Evolutionary conservation across 352 stramenopile species (phyloP), one percentile per base, ranked within the genome.

Genomic region (Globisporangium emineosum): DNA sequence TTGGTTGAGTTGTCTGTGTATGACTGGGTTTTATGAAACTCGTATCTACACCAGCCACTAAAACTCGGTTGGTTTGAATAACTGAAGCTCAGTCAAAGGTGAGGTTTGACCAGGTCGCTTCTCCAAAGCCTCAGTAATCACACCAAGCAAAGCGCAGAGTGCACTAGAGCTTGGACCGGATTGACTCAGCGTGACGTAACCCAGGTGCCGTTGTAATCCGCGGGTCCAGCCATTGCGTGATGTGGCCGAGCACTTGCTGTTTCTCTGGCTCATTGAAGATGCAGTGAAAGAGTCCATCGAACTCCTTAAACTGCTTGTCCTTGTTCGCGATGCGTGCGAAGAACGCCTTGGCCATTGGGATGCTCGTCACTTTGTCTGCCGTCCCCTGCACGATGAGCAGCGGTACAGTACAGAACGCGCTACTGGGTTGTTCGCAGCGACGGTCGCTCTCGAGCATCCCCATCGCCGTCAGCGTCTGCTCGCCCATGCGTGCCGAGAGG

Each of bases 401-500:
- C n/a, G 70, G 69, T 13, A 75, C 42, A 29, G 59, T 40, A 12
- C 53, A 67, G 52, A 81, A 74, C 30, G 60, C 59, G n/a, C 70
- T 75, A 12, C 62, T 10, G 7, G 21, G 33, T 27, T 76, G 59
- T 19, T 69, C 57, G n/a, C 67, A 50, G 25, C 30, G 43, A 19
- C 19, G 25, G 29, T 65, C 47, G n/a, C 29, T 40, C 27, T 33
- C 53, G 5, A 81, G 54, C 57, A 35, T 29, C 8, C 64, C 25
- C 68, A 77, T 76, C 23, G 73, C 71, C 29, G 23, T 57, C 30
- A 78, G 13, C 27, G 54, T 69, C 60, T 73, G 64, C 30, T 65
- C 71, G 35, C 73, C 73, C 68, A 81, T 77, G 61, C 73, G 73
- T 29, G 64, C 66, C 56, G 68, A 64, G 69, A 90, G 74, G 35